A percentile compares a stretch with the other conserved stretches of the same genome.
phyloP scores from a whole-genome alignment of 371 early-diverging fungal genomes.

The Mucor mucedo region DNA sequence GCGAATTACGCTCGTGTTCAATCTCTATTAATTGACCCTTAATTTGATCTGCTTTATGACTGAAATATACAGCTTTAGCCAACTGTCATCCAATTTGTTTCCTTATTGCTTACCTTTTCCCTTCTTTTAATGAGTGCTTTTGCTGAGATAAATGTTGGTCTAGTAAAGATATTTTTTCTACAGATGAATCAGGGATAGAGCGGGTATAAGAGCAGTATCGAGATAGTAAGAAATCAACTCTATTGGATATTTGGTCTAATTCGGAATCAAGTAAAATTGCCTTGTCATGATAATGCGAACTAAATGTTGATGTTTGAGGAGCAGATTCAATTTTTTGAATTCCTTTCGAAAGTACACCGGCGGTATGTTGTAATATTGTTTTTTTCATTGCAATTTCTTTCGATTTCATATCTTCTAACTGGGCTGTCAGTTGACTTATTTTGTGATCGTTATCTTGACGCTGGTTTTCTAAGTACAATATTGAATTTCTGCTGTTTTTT shows the following conservation, averaged over 20 bases:
- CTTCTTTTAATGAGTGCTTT: background rate
- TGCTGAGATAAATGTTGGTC: background rate
- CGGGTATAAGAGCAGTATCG: background rate
- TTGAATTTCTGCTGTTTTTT: conserved; percentile 29
- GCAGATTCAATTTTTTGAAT: conserved; percentile 28
- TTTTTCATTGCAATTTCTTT: conserved; percentile 66
- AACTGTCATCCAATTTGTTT: background rate
- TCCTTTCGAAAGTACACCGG: conserved; percentile 59
- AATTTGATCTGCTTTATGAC: background rate
- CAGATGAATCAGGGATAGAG: background rate
- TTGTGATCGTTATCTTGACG: conserved; percentile 56
- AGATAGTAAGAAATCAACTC: background rate
- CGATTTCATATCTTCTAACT: conserved; percentile 64
- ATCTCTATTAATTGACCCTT: conserved; percentile 22
- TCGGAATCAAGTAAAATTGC: background rate
- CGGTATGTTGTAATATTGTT: conserved; percentile 70
- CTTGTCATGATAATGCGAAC: background rate
- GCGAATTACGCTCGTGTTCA: conserved; percentile 19
- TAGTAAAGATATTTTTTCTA: background rate
- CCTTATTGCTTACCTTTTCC: background rate
- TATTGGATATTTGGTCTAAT: conserved; percentile 7
- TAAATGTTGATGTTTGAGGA: background rate
- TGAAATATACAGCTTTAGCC: background rate
- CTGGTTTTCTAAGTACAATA: conserved; percentile 22
- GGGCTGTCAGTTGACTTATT: conserved; percentile 67